These are phyloP conservation scores for Termitomyces titanicus DNA, from an alignment of 768 basidiomycete species.

Conservation along the genomic window DNA sequence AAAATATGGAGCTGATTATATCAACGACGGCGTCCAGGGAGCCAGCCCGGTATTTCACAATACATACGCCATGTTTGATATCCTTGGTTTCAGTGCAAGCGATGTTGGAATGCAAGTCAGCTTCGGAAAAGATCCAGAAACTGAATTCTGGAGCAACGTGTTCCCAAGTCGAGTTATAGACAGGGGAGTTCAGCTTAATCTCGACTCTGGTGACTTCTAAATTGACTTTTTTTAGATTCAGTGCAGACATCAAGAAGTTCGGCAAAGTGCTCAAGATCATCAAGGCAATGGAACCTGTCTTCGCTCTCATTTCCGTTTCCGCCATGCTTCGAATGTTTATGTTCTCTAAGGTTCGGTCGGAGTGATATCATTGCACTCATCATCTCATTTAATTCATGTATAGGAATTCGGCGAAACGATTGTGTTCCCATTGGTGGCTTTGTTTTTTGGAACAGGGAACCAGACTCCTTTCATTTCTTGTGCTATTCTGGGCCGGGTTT, in stretches of 20 bases:
- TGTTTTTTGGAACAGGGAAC: slow-evolving; percentile 31
- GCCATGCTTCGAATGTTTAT: slow-evolving; percentile 25
- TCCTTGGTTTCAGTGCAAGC: slow-evolving; percentile 23
- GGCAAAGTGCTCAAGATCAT: slow-evolving; percentile 26
- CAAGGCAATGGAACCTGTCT: slow-evolving; percentile 24
- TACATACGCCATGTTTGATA: slow-evolving; percentile 29
- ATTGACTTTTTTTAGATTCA: slow-evolving; percentile 15
- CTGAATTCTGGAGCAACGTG: slow-evolving; percentile 28
- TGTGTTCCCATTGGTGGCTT: slow-evolving; percentile 27
- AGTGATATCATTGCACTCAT: background rate
- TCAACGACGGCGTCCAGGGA: slow-evolving; percentile 32
- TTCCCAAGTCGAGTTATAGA: slow-evolving; percentile 28
- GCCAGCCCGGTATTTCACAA: slow-evolving; percentile 28
- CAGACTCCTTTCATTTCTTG: slow-evolving; percentile 31
- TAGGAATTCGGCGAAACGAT: slow-evolving; percentile 28
- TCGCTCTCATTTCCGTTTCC: slow-evolving; percentile 27
- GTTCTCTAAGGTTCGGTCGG: slow-evolving; percentile 24
- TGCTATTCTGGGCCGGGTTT: slow-evolving; percentile 28
- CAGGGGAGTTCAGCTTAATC: slow-evolving; percentile 11
- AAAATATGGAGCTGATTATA: slow-evolving; percentile 26
- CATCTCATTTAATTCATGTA: background rate
- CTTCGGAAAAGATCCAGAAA: slow-evolving; percentile 25
- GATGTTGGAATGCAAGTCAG: slow-evolving; percentile 30
- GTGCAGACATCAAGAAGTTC: slow-evolving; percentile 27
- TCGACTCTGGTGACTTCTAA: background rate